phyloP scores from a whole-genome alignment of 2,329 filamentous ascomycete species.

The Colletotrichum orbiculare region DNA sequence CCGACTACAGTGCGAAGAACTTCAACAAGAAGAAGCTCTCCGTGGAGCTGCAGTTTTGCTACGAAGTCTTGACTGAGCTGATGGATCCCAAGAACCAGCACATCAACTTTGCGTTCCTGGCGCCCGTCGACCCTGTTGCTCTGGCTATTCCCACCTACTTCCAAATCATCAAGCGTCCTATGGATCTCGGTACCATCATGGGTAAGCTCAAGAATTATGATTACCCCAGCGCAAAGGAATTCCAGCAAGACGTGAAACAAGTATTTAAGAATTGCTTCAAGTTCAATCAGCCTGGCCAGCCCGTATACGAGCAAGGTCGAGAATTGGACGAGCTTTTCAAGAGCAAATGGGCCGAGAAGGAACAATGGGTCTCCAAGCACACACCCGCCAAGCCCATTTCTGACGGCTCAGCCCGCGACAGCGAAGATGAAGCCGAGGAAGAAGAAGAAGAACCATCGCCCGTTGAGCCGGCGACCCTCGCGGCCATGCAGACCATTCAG shows the following conservation, averaged over 20 bases:
- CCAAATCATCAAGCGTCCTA: conserved; percentile 94
- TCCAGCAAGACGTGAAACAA: conserved; percentile 83
- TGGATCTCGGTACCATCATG: conserved; percentile 89
- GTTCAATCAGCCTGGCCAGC: conserved; percentile 83
- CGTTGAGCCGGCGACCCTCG: conserved; percentile 48
- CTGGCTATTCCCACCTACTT: conserved; percentile 94
- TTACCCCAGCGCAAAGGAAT: conserved; percentile 85
- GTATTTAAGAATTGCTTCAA: conserved; percentile 92
- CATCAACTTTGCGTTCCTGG: conserved; percentile 79
- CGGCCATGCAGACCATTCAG: conserved; percentile 64
- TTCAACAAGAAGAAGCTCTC: conserved; percentile 94
- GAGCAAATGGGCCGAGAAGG: conserved; percentile 79
- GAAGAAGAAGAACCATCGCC: conserved; percentile 74
- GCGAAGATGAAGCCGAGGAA: conserved; percentile 78
- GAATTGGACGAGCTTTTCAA: conserved; percentile 81
- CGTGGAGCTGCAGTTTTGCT: conserved; percentile 89
- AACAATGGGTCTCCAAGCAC: conserved; percentile 82
- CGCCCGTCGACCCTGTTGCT: conserved; percentile 91
- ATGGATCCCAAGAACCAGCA: conserved; percentile 76
- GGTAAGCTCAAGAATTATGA: conserved; percentile 81
- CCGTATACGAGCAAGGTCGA: conserved; percentile 78
- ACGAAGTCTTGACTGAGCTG: conserved; percentile 82
- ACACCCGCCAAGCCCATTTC: conserved; percentile 66
- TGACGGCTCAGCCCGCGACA: conserved; percentile 72
- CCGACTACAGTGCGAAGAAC: conserved; percentile 82